Percentiles rank a stretch among this genome's conserved stretches.
phyloP scores from a whole-genome alignment of 176 grass and related monocot species.

The Rhynchospora tenuis region DNA sequence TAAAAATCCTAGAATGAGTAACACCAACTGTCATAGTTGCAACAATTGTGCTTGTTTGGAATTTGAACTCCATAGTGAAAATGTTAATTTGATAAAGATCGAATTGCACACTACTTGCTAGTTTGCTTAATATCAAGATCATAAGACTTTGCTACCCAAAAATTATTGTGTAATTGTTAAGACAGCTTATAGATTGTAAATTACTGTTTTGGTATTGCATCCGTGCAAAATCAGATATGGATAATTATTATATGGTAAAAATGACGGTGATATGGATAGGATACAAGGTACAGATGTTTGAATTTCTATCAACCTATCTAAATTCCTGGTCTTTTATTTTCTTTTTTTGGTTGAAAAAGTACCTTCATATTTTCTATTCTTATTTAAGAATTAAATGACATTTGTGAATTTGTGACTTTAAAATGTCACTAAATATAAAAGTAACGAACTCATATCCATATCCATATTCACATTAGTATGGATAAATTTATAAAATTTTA shows the following conservation, averaged over 20 bases:
- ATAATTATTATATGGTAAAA: neutral
- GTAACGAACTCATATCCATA: too few relatives aligned
- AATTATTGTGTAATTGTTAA: neutral
- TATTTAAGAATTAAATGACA: neutral
- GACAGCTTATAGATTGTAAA: neutral
- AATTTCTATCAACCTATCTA: neutral
- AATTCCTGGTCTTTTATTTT: neutral
- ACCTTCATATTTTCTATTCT: neutral
- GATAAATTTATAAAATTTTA: too few relatives aligned
- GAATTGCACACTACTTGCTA: neutral
- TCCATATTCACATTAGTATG: neutral
- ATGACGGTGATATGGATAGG: neutral
- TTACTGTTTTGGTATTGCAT: neutral
- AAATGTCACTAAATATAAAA: neutral
- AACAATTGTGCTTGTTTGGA: neutral
- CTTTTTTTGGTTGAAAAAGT: neutral
- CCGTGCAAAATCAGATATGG: neutral
- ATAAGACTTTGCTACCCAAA: neutral
- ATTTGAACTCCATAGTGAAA: neutral
- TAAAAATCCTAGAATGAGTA: neutral
- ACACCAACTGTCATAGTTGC: neutral
- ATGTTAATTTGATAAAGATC: neutral
- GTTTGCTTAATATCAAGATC: neutral
- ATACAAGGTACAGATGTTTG: neutral
- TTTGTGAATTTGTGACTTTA: neutral